Percentiles rank a stretch among this genome's conserved stretches.
phyloP scores from a whole-genome alignment of 176 grass and related monocot genomes.

The Zoysia japonica region DNA sequence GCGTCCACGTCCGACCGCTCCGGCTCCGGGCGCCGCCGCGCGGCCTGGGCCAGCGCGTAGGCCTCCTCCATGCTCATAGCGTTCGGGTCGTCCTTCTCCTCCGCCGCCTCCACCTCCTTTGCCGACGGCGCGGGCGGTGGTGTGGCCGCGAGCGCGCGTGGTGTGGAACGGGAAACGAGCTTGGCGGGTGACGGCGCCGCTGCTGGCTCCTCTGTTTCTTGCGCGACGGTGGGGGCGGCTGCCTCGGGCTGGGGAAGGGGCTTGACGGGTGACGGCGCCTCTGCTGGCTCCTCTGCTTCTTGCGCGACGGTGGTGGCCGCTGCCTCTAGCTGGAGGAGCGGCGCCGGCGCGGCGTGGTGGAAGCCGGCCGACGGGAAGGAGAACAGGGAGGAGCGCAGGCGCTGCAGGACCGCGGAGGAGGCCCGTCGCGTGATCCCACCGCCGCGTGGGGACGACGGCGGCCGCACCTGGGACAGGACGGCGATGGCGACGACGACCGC shows the following conservation, averaged over 20 bases:
- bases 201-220: background rate
- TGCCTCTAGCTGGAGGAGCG: background rate
- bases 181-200: background rate
- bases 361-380: conserved; percentile 40
- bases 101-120: background rate
- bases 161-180: background rate
- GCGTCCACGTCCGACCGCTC: conserved; percentile 49
- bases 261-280: background rate
- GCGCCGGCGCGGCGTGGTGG: background rate
- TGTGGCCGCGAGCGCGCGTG: background rate
- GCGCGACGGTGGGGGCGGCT: background rate
- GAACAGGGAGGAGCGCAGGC: conserved; percentile 44
- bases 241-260: background rate
- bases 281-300: background rate
- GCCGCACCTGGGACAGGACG: conserved; percentile 3
- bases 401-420: conserved; percentile 37
- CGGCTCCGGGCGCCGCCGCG: conserved; percentile 10
- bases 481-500: conserved; percentile 35
- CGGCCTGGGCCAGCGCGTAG: conserved; percentile 35
- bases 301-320: background rate
- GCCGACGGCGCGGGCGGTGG: background rate
- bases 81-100: background rate
- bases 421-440: conserved; percentile 42
- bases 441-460: background rate
- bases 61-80: conserved; percentile 56